Evolutionary conservation across 768 basidiomycete genomes (phyloP).

Genomic region (Daedaleopsis sinensis): DNA sequence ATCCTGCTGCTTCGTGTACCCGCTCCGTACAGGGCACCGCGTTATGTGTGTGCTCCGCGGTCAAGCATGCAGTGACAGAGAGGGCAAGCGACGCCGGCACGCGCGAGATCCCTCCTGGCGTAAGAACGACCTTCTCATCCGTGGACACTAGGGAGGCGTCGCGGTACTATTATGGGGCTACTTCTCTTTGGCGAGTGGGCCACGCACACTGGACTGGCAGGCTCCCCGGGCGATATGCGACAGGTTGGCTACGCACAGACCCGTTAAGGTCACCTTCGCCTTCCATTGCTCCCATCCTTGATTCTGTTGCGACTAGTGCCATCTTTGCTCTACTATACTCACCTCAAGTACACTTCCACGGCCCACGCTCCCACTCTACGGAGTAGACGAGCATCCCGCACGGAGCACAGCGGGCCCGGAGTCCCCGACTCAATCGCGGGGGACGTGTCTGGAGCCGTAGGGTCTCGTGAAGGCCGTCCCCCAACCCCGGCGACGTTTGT

Average conservation of each 20-base stretch:
- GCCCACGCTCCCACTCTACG: slow-evolving; percentile 26
- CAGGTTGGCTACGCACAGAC: slow-evolving; percentile 41
- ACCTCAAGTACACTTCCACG: slow-evolving; percentile 3
- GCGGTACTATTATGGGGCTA: slow-evolving; percentile 38
- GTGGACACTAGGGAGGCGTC: slow-evolving; percentile 54
- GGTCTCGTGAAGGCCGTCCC: slow-evolving; percentile 29
- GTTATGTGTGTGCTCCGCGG: slow-evolving; percentile 11
- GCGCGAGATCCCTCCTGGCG: slow-evolving; percentile 35
- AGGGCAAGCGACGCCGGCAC: slow-evolving; percentile 57
- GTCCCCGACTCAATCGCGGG: slow-evolving; percentile 47
- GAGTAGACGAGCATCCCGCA: slow-evolving; percentile 39
- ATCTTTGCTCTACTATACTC: slow-evolving; percentile 10
- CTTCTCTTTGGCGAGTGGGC: slow-evolving; percentile 41
- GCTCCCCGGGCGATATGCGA: not conserved
- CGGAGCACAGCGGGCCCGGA: slow-evolving; percentile 42
- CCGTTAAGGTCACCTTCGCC: slow-evolving; percentile 28
- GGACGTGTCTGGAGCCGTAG: slow-evolving; percentile 9
- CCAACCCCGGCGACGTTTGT: slow-evolving; percentile 57
- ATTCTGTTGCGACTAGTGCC: slow-evolving; percentile 16
- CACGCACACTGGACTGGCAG: slow-evolving; percentile 38
- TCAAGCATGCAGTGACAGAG: slow-evolving; percentile 15
- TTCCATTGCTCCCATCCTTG: slow-evolving; percentile 35
- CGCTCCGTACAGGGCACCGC: slow-evolving; percentile 20
- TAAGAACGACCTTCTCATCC: slow-evolving; percentile 17
- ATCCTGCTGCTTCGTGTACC: slow-evolving; percentile 3